Evolutionary conservation across 768 basidiomycete species (phyloP).

Genomic region (Ephemerocybe angulata): DNA sequence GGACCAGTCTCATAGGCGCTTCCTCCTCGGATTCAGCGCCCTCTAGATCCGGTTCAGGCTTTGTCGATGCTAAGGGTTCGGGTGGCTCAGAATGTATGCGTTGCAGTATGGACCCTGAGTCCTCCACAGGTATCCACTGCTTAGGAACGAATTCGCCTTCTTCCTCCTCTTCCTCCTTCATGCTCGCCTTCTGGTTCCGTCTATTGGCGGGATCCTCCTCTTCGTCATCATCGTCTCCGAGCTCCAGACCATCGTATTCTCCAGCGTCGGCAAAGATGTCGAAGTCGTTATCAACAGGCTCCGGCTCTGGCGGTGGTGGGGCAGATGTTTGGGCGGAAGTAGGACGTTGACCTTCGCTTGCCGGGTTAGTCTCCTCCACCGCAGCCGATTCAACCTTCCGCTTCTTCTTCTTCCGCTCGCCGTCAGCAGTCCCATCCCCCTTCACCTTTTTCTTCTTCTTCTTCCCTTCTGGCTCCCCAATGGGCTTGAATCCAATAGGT

Average conservation of each 20-base stretch:
- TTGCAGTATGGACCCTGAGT: slow-evolving; percentile 6
- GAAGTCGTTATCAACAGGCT: slow-evolving; percentile 53
- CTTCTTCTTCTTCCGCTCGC: slow-evolving; percentile 61
- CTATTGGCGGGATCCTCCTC: slow-evolving; percentile 24
- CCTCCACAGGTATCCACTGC: slow-evolving; percentile 14
- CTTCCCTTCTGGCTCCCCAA: slow-evolving; percentile 39
- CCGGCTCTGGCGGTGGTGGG: slow-evolving; percentile 21
- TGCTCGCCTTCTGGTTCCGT: slow-evolving; percentile 3
- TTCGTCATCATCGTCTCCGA: slow-evolving; percentile 49
- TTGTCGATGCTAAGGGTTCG: neutral
- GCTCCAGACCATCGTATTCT: slow-evolving; percentile 71
- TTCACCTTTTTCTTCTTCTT: slow-evolving; percentile 51
- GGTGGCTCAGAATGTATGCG: neutral
- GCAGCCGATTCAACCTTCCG: slow-evolving; percentile 35
- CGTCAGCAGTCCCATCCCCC: slow-evolving; percentile 31
- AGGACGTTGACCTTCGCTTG: slow-evolving; percentile 1
- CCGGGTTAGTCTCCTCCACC: slow-evolving; percentile 19
- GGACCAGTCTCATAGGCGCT: slow-evolving; percentile 54
- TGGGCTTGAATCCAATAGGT: slow-evolving; percentile 67
- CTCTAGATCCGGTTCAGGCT: slow-evolving; percentile 30
- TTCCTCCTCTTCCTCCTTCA: neutral
- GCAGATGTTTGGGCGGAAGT: slow-evolving; percentile 19
- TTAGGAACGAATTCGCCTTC: slow-evolving; percentile 4
- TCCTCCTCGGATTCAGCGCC: slow-evolving; percentile 34
- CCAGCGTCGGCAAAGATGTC: slow-evolving; percentile 88